These are phyloP conservation scores for Fusarium globosum DNA, from an alignment of 2,329 filamentous ascomycete species.

Conservation along the genomic window DNA sequence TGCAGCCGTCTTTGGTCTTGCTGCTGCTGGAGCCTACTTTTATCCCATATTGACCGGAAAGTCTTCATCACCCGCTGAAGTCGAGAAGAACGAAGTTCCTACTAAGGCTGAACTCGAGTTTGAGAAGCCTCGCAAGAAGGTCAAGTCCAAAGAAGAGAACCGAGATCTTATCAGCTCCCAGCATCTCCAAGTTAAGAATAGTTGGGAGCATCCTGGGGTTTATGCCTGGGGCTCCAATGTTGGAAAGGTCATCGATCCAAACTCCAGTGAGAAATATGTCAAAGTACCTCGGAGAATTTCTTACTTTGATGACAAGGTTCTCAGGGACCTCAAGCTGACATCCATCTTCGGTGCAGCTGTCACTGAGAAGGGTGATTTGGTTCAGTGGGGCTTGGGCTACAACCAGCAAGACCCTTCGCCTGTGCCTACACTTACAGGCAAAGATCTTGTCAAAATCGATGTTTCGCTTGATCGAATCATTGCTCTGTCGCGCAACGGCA, in stretches of 20 bases:
- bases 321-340: constrained; percentile 89
- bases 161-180: constrained; percentile 84
- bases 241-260: constrained; percentile 86
- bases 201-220: constrained; percentile 84
- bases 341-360: constrained; percentile 86
- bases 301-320: constrained; percentile 85
- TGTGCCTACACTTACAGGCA: constrained; percentile 79
- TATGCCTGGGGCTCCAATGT: constrained; percentile 94
- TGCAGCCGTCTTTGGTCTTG: constrained; percentile 52
- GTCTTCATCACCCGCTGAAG: constrained; percentile 35
- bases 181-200: constrained; percentile 87
- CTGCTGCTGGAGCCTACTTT: constrained; percentile 53
- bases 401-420: constrained; percentile 73
- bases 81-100: constrained; percentile 21
- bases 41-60: constrained; percentile 51
- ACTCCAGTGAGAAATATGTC: constrained; percentile 79
- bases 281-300: constrained; percentile 82
- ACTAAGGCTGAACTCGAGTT: constrained; percentile 69
- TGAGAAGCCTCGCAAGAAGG: constrained; percentile 71
- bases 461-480: constrained; percentile 87
- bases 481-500: constrained; percentile 78
- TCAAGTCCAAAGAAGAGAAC: constrained; percentile 75
- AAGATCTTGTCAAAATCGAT: constrained; percentile 79
- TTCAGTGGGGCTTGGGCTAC: constrained; percentile 91
- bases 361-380: constrained; percentile 84